Conservation (phyloP, 257 asterid species). For the Pogostemon cablin region DNA sequence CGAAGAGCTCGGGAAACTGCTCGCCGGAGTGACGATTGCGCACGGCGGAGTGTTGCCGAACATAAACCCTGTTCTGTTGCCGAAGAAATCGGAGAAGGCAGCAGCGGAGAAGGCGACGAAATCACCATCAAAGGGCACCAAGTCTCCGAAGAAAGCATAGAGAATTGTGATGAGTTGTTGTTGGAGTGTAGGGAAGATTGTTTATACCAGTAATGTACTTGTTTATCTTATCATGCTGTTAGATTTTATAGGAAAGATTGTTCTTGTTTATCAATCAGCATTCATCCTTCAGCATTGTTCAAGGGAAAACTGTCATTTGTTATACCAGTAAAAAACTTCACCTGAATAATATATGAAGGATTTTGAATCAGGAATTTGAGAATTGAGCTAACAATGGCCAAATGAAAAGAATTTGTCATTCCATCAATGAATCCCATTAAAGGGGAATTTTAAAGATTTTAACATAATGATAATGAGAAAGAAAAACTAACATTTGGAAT, state of each 20-base stretch:
- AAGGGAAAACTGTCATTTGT: too few species aligned
- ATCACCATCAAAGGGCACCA: conserved; percentile 46
- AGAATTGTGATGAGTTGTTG: background rate
- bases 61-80: conserved; percentile 32
- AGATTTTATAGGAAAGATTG: conserved; percentile 19
- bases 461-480: too few species aligned
- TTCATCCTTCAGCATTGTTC: background rate
- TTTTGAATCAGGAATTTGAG: too few species aligned
- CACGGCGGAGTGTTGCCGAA: conserved; percentile 34
- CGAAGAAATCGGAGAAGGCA: conserved; percentile 23
- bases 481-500: too few species aligned
- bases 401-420: too few species aligned
- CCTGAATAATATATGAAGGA: too few species aligned
- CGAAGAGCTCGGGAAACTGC: conserved; percentile 30
- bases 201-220: conserved; percentile 1
- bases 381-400: too few species aligned
- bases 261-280: background rate
- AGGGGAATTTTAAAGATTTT: too few species aligned
- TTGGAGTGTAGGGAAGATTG: conserved; percentile 25
- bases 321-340: too few species aligned
- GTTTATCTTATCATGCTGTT: background rate
- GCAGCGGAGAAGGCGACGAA: conserved; percentile 37
- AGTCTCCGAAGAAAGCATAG: conserved; percentile 47
- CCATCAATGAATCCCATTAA: too few species aligned
- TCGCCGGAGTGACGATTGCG: conserved; percentile 32